Evolutionary conservation across 352 stramenopile genomes (phyloP), one percentile per base, ranked within the genome.

Genomic region (Globisporangium heterothallicum): DNA sequence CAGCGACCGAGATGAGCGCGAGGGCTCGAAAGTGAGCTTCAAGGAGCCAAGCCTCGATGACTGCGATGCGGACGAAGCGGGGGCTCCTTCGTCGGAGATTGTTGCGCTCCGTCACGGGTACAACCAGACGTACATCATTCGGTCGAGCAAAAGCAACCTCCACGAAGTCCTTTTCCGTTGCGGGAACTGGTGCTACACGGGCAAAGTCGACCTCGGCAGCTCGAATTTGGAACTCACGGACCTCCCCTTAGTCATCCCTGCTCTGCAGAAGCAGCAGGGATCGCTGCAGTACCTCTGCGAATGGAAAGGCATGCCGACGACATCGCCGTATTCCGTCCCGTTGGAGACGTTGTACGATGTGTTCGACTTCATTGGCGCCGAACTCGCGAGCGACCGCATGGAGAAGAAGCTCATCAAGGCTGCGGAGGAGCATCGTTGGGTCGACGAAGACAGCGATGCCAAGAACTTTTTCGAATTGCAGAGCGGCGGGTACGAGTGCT

Each of bases 391-490:
- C 30, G 61, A 89, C 19, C 59, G 69, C 34, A 81, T 96, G 43
- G 78, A 93, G 38, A 70, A 76, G n/a, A 92, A 97, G 61, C 74
- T 97, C 36, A 66, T 87, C 19, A 82, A 88, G 25, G 89, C 88
- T 34, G 78, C 83, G 9, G 63, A 78, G 21, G 84, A 97, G 49
- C 90, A 95, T 57, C 29, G 64, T 9, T 98, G 92, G 94, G 89
- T 98, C 18, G 88, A 98, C 47, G 74, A 86, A 29, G 89, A 97
- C 29, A 49, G 42, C 0, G 73, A 72, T 25, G 34, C 50, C 14
- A 83, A 81, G 42, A 88, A 92, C 30, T 98, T 97, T 66, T 98
- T 98, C 57, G 92, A 98, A 66, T 62, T 98, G n/a, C 71, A 95
- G 46, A 91, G 78, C 35, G 77, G 84, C 26, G 82, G 80, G n/a